Evolutionary conservation across 495 filamentous ascomycete genomes (phyloP).

Genomic region (Oidiodendron maius): DNA sequence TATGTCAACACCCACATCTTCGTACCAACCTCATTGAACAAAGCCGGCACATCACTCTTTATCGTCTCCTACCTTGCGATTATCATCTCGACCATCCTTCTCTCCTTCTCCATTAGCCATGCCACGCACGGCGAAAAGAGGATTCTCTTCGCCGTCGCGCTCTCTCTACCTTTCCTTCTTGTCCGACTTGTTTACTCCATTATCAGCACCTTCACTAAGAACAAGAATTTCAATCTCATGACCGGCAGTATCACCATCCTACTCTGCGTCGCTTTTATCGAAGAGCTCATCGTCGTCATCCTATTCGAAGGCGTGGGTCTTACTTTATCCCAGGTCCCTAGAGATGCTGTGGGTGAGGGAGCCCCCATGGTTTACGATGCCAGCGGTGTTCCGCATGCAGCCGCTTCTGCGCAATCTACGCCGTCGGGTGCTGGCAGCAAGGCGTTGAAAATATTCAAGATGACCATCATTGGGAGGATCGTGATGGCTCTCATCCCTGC

Average conservation of each 20-base stretch:
- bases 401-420: neutral
- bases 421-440: neutral
- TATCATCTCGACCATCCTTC: constrained; percentile 18
- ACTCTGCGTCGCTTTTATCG: constrained; percentile 34
- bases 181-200: constrained; percentile 34
- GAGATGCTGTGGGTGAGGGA: neutral
- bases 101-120: constrained; percentile 9
- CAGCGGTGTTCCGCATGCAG: neutral
- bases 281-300: constrained; percentile 32
- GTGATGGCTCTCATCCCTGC: constrained; percentile 11
- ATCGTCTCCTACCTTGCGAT: constrained; percentile 18
- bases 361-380: neutral
- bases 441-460: constrained; percentile 9
- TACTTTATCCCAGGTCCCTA: constrained; percentile 20
- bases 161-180: constrained; percentile 33
- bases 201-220: constrained; percentile 28
- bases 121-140: constrained; percentile 27
- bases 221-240: constrained; percentile 29
- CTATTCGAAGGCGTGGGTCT: constrained; percentile 28
- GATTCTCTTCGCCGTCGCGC: constrained; percentile 28
- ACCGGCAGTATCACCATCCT: constrained; percentile 29
- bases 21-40: constrained; percentile 8
- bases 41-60: constrained; percentile 21
- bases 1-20: constrained; percentile 12
- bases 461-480: constrained; percentile 18